Evolutionary conservation across 202 grass and related monocot genomes (phyloP).

Genomic region (Hordeum pubiflorum): DNA sequence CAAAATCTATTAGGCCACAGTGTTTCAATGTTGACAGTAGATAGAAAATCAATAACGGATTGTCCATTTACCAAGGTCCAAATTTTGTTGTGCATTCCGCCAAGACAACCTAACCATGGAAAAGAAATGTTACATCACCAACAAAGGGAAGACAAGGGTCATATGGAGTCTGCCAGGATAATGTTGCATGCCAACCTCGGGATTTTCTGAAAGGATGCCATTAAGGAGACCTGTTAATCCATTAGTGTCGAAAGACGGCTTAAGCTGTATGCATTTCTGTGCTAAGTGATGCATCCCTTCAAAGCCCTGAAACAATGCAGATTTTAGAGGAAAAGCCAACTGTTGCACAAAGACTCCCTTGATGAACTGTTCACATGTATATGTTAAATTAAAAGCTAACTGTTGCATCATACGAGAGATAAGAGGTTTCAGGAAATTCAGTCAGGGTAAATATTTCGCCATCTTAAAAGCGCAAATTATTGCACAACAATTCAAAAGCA

Average conservation of each 20-base stretch:
- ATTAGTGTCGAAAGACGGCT: conserved; percentile 49
- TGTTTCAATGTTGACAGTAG: neutral
- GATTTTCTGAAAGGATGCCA: conserved; percentile 85
- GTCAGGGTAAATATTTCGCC: neutral
- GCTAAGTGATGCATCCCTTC: conserved; percentile 83
- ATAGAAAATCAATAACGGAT: conserved; percentile 1
- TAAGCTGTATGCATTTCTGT: conserved; percentile 85
- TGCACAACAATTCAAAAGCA: neutral
- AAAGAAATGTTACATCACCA: conserved; percentile 21
- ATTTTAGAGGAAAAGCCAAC: conserved; percentile 11
- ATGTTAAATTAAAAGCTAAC: neutral
- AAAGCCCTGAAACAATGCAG: conserved; percentile 62
- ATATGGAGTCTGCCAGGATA: conserved; percentile 15
- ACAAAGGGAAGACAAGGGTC: conserved; percentile 2
- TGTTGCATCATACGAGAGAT: conserved; percentile 4
- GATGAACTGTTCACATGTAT: neutral
- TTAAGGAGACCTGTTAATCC: conserved; percentile 70
- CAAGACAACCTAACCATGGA: conserved; percentile 64
- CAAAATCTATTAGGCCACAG: conserved; percentile 4
- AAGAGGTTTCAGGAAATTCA: neutral
- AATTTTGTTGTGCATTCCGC: conserved; percentile 76
- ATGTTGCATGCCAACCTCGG: conserved; percentile 51
- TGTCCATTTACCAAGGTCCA: conserved; percentile 76
- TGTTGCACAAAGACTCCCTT: neutral
- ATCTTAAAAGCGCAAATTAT: neutral